Conservation (phyloP, 2,329 filamentous ascomycete genomes). For the Penicillium sp. region DNA sequence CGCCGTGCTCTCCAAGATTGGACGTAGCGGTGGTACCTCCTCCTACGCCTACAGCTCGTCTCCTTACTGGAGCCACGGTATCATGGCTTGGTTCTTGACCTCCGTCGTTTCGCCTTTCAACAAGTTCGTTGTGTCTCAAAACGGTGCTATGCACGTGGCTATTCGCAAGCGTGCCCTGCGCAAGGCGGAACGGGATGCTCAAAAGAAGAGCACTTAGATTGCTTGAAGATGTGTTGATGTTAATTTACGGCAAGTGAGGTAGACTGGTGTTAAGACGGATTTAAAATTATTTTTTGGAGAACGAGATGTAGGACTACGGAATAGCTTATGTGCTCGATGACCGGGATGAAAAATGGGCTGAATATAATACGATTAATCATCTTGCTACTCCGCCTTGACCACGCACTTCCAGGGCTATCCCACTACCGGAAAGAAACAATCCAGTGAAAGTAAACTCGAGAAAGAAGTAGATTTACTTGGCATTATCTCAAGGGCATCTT, state of each 20-base stretch:
- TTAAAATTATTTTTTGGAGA: background rate
- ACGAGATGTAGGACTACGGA: background rate
- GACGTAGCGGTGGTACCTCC: constrained; percentile 76
- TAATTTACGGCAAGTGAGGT: background rate
- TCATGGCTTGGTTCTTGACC: constrained; percentile 82
- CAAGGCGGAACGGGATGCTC: constrained; percentile 83
- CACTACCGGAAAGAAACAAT: background rate
- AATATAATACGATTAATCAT: constrained; percentile 11
- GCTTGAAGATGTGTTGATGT: background rate
- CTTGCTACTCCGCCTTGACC: background rate
- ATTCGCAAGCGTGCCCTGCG: constrained; percentile 82
- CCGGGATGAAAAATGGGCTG: background rate
- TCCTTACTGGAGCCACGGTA: constrained; percentile 88
- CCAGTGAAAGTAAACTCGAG: no score
- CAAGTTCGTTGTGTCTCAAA: constrained; percentile 63
- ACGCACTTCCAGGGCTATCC: background rate
- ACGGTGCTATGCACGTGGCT: constrained; percentile 76
- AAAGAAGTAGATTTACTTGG: no score
- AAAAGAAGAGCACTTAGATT: constrained; percentile 49
- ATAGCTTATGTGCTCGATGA: constrained; percentile 16
- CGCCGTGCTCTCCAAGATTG: constrained; percentile 78
- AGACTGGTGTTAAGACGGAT: background rate
- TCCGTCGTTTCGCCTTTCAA: constrained; percentile 65
- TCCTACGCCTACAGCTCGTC: constrained; percentile 82
- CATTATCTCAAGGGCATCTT: constrained; percentile 19